Conservation (phyloP, 306 rosid species). For the Argentina anserina region DNA sequence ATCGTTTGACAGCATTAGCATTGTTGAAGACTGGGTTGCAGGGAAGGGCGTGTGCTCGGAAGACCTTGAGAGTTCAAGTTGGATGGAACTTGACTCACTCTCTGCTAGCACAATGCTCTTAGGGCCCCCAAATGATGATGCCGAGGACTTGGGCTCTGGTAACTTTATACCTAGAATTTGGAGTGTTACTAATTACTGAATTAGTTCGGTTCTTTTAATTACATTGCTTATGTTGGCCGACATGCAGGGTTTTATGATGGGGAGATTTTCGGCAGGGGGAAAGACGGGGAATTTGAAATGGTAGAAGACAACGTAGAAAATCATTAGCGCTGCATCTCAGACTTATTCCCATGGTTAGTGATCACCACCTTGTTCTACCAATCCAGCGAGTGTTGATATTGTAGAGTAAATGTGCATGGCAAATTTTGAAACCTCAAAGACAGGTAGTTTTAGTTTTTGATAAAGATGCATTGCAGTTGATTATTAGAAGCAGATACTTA, state of each 20-base stretch:
- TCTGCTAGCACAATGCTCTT: slow-evolving; percentile 44
- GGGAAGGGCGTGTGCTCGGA: slow-evolving; percentile 47
- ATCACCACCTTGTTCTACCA: slow-evolving; percentile 12
- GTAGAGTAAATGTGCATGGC: slow-evolving; percentile 12
- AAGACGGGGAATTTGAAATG: slow-evolving; percentile 54
- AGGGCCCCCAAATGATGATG: slow-evolving; percentile 54
- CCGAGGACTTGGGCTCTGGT: slow-evolving; percentile 69
- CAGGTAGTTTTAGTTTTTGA: slow-evolving; percentile 2
- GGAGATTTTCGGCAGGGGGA: slow-evolving; percentile 50
- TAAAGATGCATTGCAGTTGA: slow-evolving; percentile 10
- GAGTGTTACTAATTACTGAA: neutral
- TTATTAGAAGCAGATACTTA: neutral
- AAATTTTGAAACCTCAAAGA: slow-evolving; percentile 7
- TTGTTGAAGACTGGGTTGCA: slow-evolving; percentile 67
- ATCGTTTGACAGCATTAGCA: slow-evolving; percentile 43
- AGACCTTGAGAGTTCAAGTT: slow-evolving; percentile 52
- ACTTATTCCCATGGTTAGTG: slow-evolving; percentile 8
- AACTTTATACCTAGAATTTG: slow-evolving; percentile 17
- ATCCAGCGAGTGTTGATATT: neutral
- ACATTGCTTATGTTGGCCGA: slow-evolving; percentile 22
- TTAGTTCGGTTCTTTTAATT: slow-evolving; percentile 7
- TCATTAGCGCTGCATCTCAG: slow-evolving; percentile 29
- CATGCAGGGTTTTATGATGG: slow-evolving; percentile 71
- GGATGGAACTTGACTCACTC: slow-evolving; percentile 62
- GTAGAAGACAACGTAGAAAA: slow-evolving; percentile 36